phyloP scores from a whole-genome alignment of 2,329 filamentous ascomycete species.

The Pestalotiopsis sp. region DNA sequence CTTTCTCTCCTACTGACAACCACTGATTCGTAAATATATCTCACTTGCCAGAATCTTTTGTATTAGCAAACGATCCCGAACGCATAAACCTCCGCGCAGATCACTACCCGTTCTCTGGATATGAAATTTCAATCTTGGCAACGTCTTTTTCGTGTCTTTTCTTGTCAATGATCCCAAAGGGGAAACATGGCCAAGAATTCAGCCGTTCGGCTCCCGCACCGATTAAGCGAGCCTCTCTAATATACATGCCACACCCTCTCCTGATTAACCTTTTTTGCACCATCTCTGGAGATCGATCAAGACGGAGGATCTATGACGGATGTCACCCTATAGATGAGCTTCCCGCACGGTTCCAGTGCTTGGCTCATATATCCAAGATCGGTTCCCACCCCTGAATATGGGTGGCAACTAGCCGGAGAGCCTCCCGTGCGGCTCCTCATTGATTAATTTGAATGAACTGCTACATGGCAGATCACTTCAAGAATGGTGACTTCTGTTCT shows the following conservation, averaged over 20 bases:
- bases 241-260: not conserved
- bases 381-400: not conserved
- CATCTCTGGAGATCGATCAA: not conserved
- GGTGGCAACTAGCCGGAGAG: not conserved
- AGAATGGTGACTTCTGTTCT: not conserved
- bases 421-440: slow-evolving; percentile 1
- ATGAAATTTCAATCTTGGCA: not conserved
- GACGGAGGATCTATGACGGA: not conserved
- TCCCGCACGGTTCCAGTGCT: not conserved
- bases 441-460: not conserved
- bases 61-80: too few relatives aligned
- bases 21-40: too few relatives aligned
- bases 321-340: not conserved
- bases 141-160: not conserved
- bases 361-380: not conserved
- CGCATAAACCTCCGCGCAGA: not conserved
- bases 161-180: not conserved
- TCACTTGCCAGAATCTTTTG: too few relatives aligned
- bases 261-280: not conserved
- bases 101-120: not conserved
- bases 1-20: too few relatives aligned
- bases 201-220: not conserved
- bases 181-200: not conserved
- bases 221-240: not conserved
- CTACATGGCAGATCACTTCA: not conserved